phyloP scores from a whole-genome alignment of 495 filamentous ascomycete genomes.

The Aspergillus ellipticus region DNA sequence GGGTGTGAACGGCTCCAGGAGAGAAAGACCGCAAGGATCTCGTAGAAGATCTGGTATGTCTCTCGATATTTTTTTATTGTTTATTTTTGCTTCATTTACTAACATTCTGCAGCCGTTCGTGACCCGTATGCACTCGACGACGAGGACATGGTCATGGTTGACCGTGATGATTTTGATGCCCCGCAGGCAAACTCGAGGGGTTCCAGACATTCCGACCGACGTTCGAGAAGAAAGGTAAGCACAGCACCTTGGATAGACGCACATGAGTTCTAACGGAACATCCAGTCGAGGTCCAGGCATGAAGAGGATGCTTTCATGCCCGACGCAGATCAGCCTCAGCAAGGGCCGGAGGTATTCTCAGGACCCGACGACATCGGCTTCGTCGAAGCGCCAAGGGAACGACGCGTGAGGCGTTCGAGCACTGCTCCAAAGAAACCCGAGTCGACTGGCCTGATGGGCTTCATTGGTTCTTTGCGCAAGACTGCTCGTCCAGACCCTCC shows the following conservation, averaged over 20 bases:
- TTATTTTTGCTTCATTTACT: not conserved
- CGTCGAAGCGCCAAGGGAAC: constrained; percentile 71
- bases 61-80: too few species aligned
- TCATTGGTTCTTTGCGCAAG: constrained; percentile 44
- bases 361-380: constrained; percentile 64
- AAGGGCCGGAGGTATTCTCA: constrained; percentile 34
- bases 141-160: constrained; percentile 57
- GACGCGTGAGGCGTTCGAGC: constrained; percentile 40
- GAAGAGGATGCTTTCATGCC: constrained; percentile 46
- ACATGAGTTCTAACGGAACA: not conserved
- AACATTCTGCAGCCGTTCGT: constrained; percentile 32
- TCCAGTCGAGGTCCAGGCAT: constrained; percentile 27
- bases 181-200: constrained; percentile 33
- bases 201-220: constrained; percentile 33
- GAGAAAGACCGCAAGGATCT: constrained; percentile 34
- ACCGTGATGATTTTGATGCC: constrained; percentile 43
- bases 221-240: constrained; percentile 37
- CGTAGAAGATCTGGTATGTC: constrained; percentile 38
- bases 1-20: constrained; percentile 42
- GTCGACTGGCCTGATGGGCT: constrained; percentile 44
- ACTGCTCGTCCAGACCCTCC: constrained; percentile 33
- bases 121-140: constrained; percentile 59
- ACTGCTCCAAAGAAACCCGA: constrained; percentile 46
- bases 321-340: constrained; percentile 38
- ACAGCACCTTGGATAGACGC: not conserved